Percentiles rank a stretch among this genome's conserved stretches.
Evolutionary conservation across 2,329 filamentous ascomycete species (phyloP).

Genomic region (Thermothelomyces thermophilus): DNA sequence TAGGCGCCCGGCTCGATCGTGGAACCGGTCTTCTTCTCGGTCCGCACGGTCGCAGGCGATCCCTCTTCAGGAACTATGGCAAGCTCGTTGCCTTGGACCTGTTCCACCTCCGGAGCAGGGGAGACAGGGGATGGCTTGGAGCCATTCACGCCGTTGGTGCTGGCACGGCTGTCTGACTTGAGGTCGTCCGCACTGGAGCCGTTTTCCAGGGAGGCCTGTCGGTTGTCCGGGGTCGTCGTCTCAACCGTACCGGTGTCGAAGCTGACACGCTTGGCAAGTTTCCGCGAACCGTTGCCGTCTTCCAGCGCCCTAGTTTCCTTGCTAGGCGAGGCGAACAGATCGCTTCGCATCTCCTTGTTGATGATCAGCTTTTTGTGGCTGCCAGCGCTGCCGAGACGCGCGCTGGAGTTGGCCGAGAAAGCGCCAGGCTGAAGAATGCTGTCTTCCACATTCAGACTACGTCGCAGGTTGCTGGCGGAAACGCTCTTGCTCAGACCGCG

Average conservation of each 20-base stretch:
- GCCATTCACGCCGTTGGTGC: slow-evolving; percentile 33
- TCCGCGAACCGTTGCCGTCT: slow-evolving; percentile 39
- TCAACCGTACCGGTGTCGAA: slow-evolving; percentile 66
- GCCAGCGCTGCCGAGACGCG: slow-evolving; percentile 58
- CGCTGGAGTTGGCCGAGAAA: slow-evolving; percentile 62
- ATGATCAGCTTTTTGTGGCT: slow-evolving; percentile 89
- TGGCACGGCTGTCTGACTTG: slow-evolving; percentile 42
- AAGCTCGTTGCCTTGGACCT: slow-evolving; percentile 68
- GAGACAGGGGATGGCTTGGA: slow-evolving; percentile 29
- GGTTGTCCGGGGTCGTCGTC: slow-evolving; percentile 36
- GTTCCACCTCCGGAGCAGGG: slow-evolving; percentile 54
- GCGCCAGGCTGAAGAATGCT: slow-evolving; percentile 82
- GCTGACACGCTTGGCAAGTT: slow-evolving; percentile 79
- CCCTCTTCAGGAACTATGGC: slow-evolving; percentile 72
- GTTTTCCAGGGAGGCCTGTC: slow-evolving; percentile 36
- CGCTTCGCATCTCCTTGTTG: slow-evolving; percentile 75
- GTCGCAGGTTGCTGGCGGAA: slow-evolving; percentile 78
- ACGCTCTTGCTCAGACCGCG: slow-evolving; percentile 78
- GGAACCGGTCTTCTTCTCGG: slow-evolving; percentile 33
- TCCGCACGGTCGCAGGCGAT: slow-evolving; percentile 30
- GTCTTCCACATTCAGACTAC: slow-evolving; percentile 73
- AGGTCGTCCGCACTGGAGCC: slow-evolving; percentile 53
- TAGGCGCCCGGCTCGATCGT: slow-evolving; percentile 61
- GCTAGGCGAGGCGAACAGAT: slow-evolving; percentile 57
- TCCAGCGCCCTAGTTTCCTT: slow-evolving; percentile 43